phyloP scores from a whole-genome alignment of 805 yeast genomes.

The Brettanomyces anomalus region DNA sequence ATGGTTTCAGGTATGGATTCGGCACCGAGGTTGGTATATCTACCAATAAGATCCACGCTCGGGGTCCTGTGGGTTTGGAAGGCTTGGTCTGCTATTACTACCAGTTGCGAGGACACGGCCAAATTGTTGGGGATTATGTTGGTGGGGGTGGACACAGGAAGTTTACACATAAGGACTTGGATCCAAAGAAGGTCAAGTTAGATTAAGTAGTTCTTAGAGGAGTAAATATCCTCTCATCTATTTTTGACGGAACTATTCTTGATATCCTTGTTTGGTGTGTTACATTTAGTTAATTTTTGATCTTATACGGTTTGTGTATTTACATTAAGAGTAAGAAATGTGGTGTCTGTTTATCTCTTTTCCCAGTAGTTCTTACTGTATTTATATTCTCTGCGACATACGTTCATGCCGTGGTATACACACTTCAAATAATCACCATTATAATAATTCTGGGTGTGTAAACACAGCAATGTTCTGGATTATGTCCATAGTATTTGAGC shows the following conservation, averaged over 20 bases:
- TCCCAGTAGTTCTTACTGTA: too few relatives aligned
- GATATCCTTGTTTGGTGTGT: not conserved
- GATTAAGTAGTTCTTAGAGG: slow-evolving; percentile 1
- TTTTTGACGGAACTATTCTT: too few relatives aligned
- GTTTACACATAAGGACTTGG: slow-evolving; percentile 65
- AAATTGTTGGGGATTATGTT: slow-evolving; percentile 79
- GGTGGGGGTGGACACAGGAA: slow-evolving; percentile 86
- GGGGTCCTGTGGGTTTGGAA: slow-evolving; percentile 98
- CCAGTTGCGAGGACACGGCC: slow-evolving; percentile 87
- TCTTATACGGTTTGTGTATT: not conserved
- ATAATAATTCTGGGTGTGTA: too few relatives aligned
- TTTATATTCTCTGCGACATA: too few relatives aligned
- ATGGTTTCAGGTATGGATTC: slow-evolving; percentile 96
- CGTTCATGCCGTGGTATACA: too few relatives aligned
- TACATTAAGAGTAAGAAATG: too few relatives aligned
- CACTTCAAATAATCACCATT: too few relatives aligned
- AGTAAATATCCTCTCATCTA: too few relatives aligned
- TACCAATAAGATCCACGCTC: slow-evolving; percentile 93
- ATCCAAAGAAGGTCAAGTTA: slow-evolving; percentile 22
- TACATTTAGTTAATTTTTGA: not conserved
- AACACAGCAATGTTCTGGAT: too few relatives aligned
- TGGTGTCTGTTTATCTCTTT: too few relatives aligned
- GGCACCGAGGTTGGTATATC: slow-evolving; percentile 98
- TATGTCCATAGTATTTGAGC: too few relatives aligned
- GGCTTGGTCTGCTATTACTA: slow-evolving; percentile 95